Conservation (phyloP, 1,284 basidiomycete genomes). For the Ustilago crameri region DNA sequence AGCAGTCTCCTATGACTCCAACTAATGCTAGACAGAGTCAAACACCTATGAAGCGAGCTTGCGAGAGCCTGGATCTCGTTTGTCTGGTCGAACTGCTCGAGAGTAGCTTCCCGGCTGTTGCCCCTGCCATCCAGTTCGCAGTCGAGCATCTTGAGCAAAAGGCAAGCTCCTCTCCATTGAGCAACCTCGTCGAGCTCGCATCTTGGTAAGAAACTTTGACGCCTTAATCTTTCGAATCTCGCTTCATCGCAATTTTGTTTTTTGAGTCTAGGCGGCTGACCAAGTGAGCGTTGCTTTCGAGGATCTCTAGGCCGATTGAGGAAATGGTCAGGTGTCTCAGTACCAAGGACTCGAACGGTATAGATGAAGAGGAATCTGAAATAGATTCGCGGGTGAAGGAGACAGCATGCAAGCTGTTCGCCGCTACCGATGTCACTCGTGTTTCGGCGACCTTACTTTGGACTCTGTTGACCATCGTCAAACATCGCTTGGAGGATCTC, state of each 20-base stretch:
- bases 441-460: constrained; percentile 22
- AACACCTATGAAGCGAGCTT: background rate
- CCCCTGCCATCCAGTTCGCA: constrained; percentile 17
- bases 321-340: constrained; percentile 13
- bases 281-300: background rate
- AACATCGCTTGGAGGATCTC: constrained; percentile 27
- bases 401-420: background rate
- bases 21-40: background rate
- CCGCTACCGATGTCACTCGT: constrained; percentile 18
- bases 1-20: background rate
- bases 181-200: constrained; percentile 13
- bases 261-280: background rate
- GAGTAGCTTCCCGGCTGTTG: constrained; percentile 22
- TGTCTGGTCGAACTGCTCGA: constrained; percentile 12
- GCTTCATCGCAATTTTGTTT: too few species aligned
- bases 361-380: background rate
- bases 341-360: background rate
- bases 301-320: constrained; percentile 15
- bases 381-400: constrained; percentile 4
- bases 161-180: background rate
- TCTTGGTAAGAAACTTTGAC: constrained; percentile 4
- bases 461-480: constrained; percentile 28
- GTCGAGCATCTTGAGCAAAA: constrained; percentile 8
- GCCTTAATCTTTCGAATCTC: background rate
- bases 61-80: constrained; percentile 4